phyloP scores from a whole-genome alignment of 345 rosid species.

The Dipteronia sinensis region DNA sequence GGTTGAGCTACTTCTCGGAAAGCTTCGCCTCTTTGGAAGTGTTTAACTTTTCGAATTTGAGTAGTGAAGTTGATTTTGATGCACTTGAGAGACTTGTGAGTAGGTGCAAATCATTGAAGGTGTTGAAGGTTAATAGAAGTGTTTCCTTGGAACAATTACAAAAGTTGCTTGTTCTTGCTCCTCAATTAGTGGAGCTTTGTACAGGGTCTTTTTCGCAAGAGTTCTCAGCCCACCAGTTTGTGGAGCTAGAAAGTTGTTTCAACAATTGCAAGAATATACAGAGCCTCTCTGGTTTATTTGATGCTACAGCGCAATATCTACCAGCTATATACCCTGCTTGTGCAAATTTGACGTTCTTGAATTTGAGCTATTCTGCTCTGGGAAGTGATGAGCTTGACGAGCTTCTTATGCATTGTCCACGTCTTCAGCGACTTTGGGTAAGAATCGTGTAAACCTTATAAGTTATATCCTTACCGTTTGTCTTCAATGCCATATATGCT shows the following conservation, averaged over 20 bases:
- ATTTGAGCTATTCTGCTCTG: slow-evolving; percentile 60
- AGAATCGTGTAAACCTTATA: slow-evolving; percentile 13
- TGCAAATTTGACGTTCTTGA: slow-evolving; percentile 55
- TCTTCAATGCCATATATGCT: not conserved
- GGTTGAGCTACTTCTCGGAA: slow-evolving; percentile 69
- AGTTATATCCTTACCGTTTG: not conserved
- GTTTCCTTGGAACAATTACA: slow-evolving; percentile 53
- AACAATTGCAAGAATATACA: slow-evolving; percentile 46
- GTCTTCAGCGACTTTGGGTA: slow-evolving; percentile 66
- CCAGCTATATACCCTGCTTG: slow-evolving; percentile 54
- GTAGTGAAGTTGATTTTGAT: slow-evolving; percentile 52
- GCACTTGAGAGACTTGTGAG: slow-evolving; percentile 63
- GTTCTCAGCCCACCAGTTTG: slow-evolving; percentile 32
- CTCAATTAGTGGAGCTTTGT: slow-evolving; percentile 57
- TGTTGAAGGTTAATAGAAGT: slow-evolving; percentile 52
- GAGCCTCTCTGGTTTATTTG: slow-evolving; percentile 63
- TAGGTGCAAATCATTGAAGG: slow-evolving; percentile 58
- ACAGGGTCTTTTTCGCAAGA: slow-evolving; percentile 62
- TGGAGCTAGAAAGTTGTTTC: slow-evolving; percentile 48
- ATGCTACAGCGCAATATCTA: slow-evolving; percentile 41
- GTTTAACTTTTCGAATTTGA: slow-evolving; percentile 55
- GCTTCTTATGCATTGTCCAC: slow-evolving; percentile 57
- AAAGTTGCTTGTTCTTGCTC: slow-evolving; percentile 48
- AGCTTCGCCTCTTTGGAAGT: slow-evolving; percentile 55
- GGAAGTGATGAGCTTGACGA: slow-evolving; percentile 49